Conservation (phyloP, 2,329 filamentous ascomycete genomes). For the Aureobasidium sp. region DNA sequence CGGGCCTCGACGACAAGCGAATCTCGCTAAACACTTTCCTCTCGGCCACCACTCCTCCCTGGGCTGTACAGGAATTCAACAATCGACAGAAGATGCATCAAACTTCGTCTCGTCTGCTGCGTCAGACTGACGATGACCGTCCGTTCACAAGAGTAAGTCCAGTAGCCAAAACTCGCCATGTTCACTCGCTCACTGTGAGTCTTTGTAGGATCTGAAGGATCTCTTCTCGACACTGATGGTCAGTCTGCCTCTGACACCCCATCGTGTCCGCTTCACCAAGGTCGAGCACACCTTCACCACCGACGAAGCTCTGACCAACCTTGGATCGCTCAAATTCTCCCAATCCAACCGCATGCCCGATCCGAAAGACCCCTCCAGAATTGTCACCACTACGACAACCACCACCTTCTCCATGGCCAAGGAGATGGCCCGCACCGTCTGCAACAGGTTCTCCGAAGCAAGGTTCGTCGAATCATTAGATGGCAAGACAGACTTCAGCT, state of each 20-base stretch:
- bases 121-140: slow-evolving; percentile 97
- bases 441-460: slow-evolving; percentile 87
- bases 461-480: slow-evolving; percentile 92
- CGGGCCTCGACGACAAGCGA: slow-evolving; percentile 7
- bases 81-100: slow-evolving; percentile 79
- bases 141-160: slow-evolving; percentile 81
- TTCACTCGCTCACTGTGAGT: background rate
- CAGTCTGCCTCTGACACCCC: slow-evolving; percentile 79
- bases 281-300: slow-evolving; percentile 93
- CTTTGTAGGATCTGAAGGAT: slow-evolving; percentile 84
- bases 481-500: slow-evolving; percentile 76
- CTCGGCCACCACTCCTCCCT: slow-evolving; percentile 8
- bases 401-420: slow-evolving; percentile 99
- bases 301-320: slow-evolving; percentile 95
- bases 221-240: slow-evolving; percentile 93
- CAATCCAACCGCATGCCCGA: slow-evolving; percentile 99
- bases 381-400: slow-evolving; percentile 95
- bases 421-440: slow-evolving; percentile 95
- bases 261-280: slow-evolving; percentile 82
- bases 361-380: slow-evolving; percentile 88
- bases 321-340: slow-evolving; percentile 95
- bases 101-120: slow-evolving; percentile 87
- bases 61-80: background rate
- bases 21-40: slow-evolving; percentile 8
- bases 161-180: background rate